Evolutionary conservation across 2,329 filamentous ascomycete species (phyloP), one percentile per base, ranked within the genome.

Genomic region (Fusarium nematophilum): DNA sequence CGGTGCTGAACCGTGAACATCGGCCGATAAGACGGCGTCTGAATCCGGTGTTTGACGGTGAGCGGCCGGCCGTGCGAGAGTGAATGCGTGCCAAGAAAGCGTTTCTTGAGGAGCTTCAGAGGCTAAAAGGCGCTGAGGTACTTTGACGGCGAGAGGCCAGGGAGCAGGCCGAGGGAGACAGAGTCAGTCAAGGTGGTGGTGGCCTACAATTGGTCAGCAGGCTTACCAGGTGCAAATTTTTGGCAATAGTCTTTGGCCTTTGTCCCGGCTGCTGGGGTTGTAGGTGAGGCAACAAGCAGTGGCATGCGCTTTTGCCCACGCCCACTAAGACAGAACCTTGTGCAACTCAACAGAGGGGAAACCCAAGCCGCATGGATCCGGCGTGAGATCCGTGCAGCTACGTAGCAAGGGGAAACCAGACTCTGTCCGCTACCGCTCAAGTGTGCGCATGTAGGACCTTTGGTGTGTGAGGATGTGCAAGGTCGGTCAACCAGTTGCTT

Each of bases 181-280:
- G 42, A 57, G 52, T 53, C 60, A 55, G 51, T 49, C 51, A 65
- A 43, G 39, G 40, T 30, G 13, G 44, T 18, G 38, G 29, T 21
- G 15, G 31, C 23, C 13, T 36, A 15, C n/a, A 47, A 64, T 68
- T 68, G 61, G 56, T 23, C 15, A 18, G 48, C 23, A 53, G 49
- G 46, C 38, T 30, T 47, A 37, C 45, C 54, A 49, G 33, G 49
- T 51, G 54, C 47, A 59, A 56, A 54, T 43, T 54, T 62, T 59
- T 67, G 50, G 65, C 60, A 64, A 66, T 62, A 62, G 46, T 64
- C 56, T 65, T 67, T 46, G 46, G 46, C 43, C 51, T 30, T 25
- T 55, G 49, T 60, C 49, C 54, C 54, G 39, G 45, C 59, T 31
- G 31, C 50, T 39, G 45, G 54, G 31, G 36, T 43, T 36, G 34